Evolutionary conservation across 768 basidiomycete species (phyloP).

Genomic region (Russula sp.): DNA sequence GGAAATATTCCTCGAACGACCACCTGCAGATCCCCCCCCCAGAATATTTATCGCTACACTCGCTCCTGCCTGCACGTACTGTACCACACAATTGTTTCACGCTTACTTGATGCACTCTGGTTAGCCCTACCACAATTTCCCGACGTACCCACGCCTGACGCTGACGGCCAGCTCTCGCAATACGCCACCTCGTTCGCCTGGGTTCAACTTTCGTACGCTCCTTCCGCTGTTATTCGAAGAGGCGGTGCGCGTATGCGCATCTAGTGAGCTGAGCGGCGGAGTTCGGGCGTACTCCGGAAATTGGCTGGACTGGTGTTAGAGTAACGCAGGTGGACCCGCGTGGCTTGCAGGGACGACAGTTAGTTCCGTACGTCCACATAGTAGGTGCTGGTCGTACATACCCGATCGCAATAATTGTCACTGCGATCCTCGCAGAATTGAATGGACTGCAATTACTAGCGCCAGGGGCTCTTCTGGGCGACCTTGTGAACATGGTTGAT

Average conservation of each 20-base stretch:
- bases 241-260: constrained; percentile 58
- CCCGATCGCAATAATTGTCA: constrained; percentile 64
- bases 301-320: constrained; percentile 22
- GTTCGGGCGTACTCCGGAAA: constrained; percentile 21
- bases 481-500: constrained; percentile 53
- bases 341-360: constrained; percentile 25
- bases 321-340: constrained; percentile 29
- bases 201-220: constrained; percentile 81
- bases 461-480: constrained; percentile 53
- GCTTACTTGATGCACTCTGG: constrained; percentile 66
- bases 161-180: constrained; percentile 76
- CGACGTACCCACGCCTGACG: constrained; percentile 40
- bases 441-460: constrained; percentile 81
- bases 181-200: constrained; percentile 64
- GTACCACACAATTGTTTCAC: constrained; percentile 57
- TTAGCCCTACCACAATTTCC: constrained; percentile 62
- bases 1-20: too few species aligned
- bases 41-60: constrained; percentile 36
- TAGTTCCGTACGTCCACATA: constrained; percentile 61
- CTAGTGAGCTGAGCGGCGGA: constrained; percentile 44
- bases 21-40: too few species aligned
- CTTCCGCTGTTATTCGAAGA: constrained; percentile 41
- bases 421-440: constrained; percentile 66
- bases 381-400: constrained; percentile 64
- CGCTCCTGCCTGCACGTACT: constrained; percentile 68